Conservation (phyloP, 2,329 filamentous ascomycete genomes). For the Neonectria faginata region DNA sequence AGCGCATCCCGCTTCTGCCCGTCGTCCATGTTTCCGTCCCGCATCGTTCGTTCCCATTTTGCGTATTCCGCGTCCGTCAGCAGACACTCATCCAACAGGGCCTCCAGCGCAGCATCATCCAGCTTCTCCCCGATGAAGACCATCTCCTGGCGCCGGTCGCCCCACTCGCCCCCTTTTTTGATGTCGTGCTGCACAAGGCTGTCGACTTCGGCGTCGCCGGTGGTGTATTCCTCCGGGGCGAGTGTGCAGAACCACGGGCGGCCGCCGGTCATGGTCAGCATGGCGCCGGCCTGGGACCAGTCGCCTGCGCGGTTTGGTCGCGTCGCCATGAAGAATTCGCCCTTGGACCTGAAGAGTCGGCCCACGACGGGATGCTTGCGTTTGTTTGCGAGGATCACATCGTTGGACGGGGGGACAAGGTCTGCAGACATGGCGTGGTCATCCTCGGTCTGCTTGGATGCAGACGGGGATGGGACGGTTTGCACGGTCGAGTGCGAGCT, state of each 20-base stretch:
- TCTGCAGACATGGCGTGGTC: constrained; percentile 41
- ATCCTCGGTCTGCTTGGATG: constrained; percentile 28
- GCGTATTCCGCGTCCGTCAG: constrained; percentile 69
- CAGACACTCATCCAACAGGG: constrained; percentile 69
- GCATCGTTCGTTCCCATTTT: constrained; percentile 66
- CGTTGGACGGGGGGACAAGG: constrained; percentile 53
- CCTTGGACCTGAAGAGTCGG: constrained; percentile 72
- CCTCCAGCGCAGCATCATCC: constrained; percentile 62
- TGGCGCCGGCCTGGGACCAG: constrained; percentile 74
- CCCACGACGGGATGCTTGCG: constrained; percentile 63
- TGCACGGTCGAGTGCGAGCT: constrained; percentile 41
- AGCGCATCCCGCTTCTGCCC: constrained; percentile 60
- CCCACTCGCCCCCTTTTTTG: constrained; percentile 70
- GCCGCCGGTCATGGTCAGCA: constrained; percentile 70
- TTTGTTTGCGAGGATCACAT: constrained; percentile 66
- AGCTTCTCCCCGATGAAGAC: constrained; percentile 79
- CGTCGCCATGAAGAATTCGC: constrained; percentile 70
- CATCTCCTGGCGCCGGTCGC: constrained; percentile 76
- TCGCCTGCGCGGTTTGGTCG: constrained; percentile 66
- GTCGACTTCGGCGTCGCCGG: constrained; percentile 61
- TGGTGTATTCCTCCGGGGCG: constrained; percentile 61
- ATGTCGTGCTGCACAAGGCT: constrained; percentile 63
- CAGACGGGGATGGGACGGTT: constrained; percentile 39
- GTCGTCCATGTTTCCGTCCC: constrained; percentile 49
- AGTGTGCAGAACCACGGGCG: constrained; percentile 71